Percentiles rank a stretch among this genome's conserved stretches.
phyloP scores from a whole-genome alignment of 768 basidiomycete genomes.

The Suillus placidus region DNA sequence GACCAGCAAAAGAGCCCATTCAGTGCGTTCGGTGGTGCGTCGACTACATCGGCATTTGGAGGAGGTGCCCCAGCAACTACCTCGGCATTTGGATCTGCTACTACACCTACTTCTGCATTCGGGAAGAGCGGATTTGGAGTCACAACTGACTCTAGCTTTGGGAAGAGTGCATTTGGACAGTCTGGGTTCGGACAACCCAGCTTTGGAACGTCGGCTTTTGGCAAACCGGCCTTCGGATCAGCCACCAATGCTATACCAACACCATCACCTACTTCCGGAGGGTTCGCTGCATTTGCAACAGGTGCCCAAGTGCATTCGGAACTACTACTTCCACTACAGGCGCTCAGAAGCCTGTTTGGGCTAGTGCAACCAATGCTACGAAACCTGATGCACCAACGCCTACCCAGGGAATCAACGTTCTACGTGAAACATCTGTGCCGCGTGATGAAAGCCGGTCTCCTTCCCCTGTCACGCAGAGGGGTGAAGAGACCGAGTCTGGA shows the following conservation, averaged over 20 bases:
- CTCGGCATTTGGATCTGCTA: constrained; percentile 18
- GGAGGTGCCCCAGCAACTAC: constrained; percentile 22
- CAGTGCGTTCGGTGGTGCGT: constrained; percentile 18
- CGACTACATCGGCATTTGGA: not conserved
- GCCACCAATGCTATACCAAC: constrained; percentile 15
- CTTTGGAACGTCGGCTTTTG: constrained; percentile 45
- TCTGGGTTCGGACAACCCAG: constrained; percentile 37
- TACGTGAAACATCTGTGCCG: constrained; percentile 16
- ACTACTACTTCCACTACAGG: constrained; percentile 20
- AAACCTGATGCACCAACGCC: constrained; percentile 16
- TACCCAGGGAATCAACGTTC: constrained; percentile 8
- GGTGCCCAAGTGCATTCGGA: constrained; percentile 32
- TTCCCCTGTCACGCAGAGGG: constrained; percentile 22
- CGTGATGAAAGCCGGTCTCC: constrained; percentile 33
- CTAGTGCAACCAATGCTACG: constrained; percentile 8
- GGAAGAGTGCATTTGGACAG: constrained; percentile 31
- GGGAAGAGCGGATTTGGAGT: constrained; percentile 28
- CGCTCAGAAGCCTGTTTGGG: constrained; percentile 28
- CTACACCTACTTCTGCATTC: constrained; percentile 19
- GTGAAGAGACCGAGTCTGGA: constrained; percentile 12
- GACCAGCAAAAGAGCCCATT: constrained; percentile 31
- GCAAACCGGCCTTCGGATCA: constrained; percentile 36
- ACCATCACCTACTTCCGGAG: constrained; percentile 30
- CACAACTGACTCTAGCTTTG: constrained; percentile 28
- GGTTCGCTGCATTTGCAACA: constrained; percentile 40